Percentiles rank a stretch among this genome's conserved stretches.
Conservation (phyloP, 768 basidiomycete genomes). For the Serendipita sp. region DNA sequence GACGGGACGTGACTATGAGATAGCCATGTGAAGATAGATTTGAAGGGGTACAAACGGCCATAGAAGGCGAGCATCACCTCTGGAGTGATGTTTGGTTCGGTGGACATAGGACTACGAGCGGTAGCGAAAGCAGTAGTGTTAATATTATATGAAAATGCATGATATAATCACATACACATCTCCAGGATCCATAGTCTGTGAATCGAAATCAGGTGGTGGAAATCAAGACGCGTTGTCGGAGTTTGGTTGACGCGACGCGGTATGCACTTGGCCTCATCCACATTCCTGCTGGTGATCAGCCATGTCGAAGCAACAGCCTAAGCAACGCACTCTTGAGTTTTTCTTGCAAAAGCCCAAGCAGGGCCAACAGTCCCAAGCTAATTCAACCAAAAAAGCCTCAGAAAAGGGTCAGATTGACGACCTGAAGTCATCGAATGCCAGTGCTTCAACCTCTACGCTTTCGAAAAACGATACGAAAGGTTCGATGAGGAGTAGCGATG, state of each 20-base stretch:
- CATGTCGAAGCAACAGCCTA: constrained; percentile 3
- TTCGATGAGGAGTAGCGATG: background rate
- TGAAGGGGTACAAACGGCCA: constrained; percentile 83
- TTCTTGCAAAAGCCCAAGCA: constrained; percentile 2
- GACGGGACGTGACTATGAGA: constrained; percentile 70
- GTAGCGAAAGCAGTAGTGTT: too few species aligned
- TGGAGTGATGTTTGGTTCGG: constrained; percentile 21
- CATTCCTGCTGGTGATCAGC: too few species aligned
- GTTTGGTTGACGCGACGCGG: constrained; percentile 4
- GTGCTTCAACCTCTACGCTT: background rate
- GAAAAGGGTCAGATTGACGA: background rate
- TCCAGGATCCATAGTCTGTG: background rate
- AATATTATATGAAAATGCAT: background rate
- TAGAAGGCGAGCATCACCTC: constrained; percentile 72
- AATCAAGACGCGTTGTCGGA: background rate
- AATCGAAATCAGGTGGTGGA: background rate
- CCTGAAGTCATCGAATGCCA: background rate
- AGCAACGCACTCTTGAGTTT: constrained; percentile 6
- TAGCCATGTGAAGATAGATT: constrained; percentile 85
- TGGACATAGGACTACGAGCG: background rate
- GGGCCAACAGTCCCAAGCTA: background rate
- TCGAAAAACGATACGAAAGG: too few species aligned
- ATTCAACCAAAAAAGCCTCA: background rate
- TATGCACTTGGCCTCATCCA: background rate
- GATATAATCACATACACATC: background rate